Percentiles rank a stretch among this genome's conserved stretches.
Conservation (phyloP, 306 rosid species). For the Oemleria cerasiformis region DNA sequence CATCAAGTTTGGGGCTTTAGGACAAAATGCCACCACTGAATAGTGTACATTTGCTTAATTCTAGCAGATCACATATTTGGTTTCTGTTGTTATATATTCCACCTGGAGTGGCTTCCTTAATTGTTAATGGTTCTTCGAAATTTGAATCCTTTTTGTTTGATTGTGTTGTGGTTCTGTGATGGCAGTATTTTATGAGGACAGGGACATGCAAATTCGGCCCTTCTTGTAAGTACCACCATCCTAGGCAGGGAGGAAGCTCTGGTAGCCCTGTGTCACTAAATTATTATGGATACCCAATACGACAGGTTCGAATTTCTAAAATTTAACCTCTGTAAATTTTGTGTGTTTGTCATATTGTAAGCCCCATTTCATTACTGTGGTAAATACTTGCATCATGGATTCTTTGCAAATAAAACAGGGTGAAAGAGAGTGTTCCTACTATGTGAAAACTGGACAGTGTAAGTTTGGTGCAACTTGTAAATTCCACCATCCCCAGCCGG, state of each 20-base stretch:
- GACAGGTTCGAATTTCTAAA: constrained; percentile 34
- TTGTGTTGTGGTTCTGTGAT: constrained; percentile 20
- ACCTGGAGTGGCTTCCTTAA: constrained; percentile 24
- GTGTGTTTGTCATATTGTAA: constrained; percentile 3
- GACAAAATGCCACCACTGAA: constrained; percentile 12
- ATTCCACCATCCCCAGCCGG: constrained; percentile 90
- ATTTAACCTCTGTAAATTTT: constrained; percentile 3
- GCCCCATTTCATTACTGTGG: constrained; percentile 11
- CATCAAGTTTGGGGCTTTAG: constrained; percentile 19
- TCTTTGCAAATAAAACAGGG: constrained; percentile 56
- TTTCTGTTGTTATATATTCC: constrained; percentile 17
- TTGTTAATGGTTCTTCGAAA: constrained; percentile 15
- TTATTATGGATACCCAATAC: constrained; percentile 48
- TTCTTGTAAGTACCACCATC: constrained; percentile 92
- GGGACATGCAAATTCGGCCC: constrained; percentile 81
- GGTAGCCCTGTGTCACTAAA: constrained; percentile 48
- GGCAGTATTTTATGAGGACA: constrained; percentile 82
- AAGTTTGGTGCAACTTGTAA: constrained; percentile 91
- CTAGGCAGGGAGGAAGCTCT: constrained; percentile 66
- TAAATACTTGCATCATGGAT: constrained; percentile 9
- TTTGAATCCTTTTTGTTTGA: constrained; percentile 27
- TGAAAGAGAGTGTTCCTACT: constrained; percentile 94
- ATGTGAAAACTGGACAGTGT: constrained; percentile 92
- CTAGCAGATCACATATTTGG: constrained; percentile 10
- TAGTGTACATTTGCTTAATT: constrained; percentile 11